Evolutionary conservation across 2,329 filamentous ascomycete genomes (phyloP), one percentile per base, ranked within the genome.

Genomic region (Torrubiellomyces zombiae): DNA sequence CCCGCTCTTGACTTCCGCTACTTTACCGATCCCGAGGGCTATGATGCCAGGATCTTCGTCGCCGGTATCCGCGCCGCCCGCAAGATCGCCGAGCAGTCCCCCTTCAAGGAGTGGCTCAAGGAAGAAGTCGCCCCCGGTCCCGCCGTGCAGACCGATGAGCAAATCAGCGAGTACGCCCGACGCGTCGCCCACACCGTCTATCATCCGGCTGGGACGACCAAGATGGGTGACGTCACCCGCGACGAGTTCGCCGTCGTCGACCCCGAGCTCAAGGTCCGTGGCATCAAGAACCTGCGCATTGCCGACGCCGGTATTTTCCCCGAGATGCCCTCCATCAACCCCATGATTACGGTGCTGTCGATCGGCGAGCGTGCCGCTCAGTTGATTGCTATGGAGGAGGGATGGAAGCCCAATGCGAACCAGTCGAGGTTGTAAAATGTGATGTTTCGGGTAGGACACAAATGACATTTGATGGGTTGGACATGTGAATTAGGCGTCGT

Each of bases 281-380:
- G 79, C 1, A 51, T 91, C 34, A 68, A 71, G 56, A 70, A 68
- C 16, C 52, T 91, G 29, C 67, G 82, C 29, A 81, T 92, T 37
- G 80, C 80, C 2, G 82, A 92, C 48, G 82, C 82, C 0, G 80
- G 82, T 40, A 68, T 92, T 25, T 92, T 92, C 60, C 83, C 82
- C 0, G 77, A 77, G 32, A 91, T 92, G 70, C 64, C 78, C 22
- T 77, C 67, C 27, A 76, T 89, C 47, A 92, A 92, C 57, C 82
- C 80, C 30, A 89, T 92, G 83, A 57, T 92, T 44, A 93, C 82
- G 2, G 82, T 92, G 5, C 51, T 92, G 44, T 75, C 70, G 26
- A 69, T 91, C 40, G 83, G 79, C 6, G 83, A 93, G 67, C 65
- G 78, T 29, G 75, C 72, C 5, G 83, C 83, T 0, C 83, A 93